phyloP scores from a whole-genome alignment of 352 stramenopile species.

The Globisporangium spinosum region DNA sequence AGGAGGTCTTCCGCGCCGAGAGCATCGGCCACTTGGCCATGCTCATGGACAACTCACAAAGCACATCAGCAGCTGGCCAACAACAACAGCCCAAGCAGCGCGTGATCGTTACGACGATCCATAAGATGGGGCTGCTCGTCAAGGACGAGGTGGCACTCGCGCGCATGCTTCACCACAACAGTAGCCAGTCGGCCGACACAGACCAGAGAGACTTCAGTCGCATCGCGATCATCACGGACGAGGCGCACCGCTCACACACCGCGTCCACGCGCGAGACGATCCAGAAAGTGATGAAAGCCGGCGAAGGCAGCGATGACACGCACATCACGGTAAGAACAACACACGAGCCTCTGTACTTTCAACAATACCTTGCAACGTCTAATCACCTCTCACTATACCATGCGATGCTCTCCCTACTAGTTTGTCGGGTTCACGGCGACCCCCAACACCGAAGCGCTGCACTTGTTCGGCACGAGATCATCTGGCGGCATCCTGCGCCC shows the following conservation, averaged over 20 bases:
- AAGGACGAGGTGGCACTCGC: slow-evolving; percentile 67
- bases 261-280: slow-evolving; percentile 62
- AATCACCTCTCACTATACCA: background rate
- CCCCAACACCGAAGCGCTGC: slow-evolving; percentile 55
- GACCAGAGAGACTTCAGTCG: slow-evolving; percentile 33
- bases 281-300: slow-evolving; percentile 55
- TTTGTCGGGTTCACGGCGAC: slow-evolving; percentile 84
- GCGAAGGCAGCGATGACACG: slow-evolving; percentile 31
- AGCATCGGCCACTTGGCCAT: slow-evolving; percentile 67
- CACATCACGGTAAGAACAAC: slow-evolving; percentile 34
- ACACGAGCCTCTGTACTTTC: background rate
- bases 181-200: background rate
- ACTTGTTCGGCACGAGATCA: slow-evolving; percentile 54
- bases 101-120: slow-evolving; percentile 79
- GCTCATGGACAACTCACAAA: slow-evolving; percentile 30
- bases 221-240: slow-evolving; percentile 79
- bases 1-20: slow-evolving; percentile 66
- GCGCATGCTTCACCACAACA: slow-evolving; percentile 53
- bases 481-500: slow-evolving; percentile 23
- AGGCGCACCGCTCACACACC: slow-evolving; percentile 79
- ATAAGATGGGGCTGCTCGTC: slow-evolving; percentile 73
- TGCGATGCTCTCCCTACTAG: slow-evolving; percentile 20
- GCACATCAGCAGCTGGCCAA: slow-evolving; percentile 10
- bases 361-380: background rate
- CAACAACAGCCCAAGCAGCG: slow-evolving; percentile 32